Percentiles rank a stretch among this genome's conserved stretches.
phyloP scores from a whole-genome alignment of 441 rosid species.

The Kokia cookei region DNA sequence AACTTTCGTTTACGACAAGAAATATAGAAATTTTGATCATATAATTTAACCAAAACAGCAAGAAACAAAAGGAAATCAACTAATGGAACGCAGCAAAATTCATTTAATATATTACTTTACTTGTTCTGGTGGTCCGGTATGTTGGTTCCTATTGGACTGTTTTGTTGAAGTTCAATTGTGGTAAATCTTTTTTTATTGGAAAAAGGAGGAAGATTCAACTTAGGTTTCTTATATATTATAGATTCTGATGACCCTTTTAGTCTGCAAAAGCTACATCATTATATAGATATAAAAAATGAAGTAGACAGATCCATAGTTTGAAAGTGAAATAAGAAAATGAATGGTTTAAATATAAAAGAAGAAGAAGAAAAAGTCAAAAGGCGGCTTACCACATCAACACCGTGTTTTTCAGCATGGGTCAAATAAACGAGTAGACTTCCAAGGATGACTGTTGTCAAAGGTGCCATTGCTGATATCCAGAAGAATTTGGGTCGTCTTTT shows the following conservation, averaged over 20 bases:
- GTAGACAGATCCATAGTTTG: background rate
- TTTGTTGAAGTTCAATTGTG: background rate
- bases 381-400: constrained; percentile 78
- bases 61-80: background rate
- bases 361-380: background rate
- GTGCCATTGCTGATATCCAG: constrained; percentile 95
- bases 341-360: background rate
- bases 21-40: background rate
- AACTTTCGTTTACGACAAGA: background rate
- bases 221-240: background rate
- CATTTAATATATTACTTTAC: background rate
- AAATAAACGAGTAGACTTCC: constrained; percentile 80
- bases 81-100: background rate
- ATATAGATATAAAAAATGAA: background rate
- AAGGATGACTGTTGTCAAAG: constrained; percentile 73
- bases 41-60: background rate
- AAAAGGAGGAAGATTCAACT: no score
- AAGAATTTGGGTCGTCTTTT: constrained; percentile 64
- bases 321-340: background rate
- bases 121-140: background rate
- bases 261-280: background rate
- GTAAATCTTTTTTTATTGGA: background rate
- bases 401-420: constrained; percentile 84
- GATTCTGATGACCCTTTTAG: background rate
- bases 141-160: background rate